Evolutionary conservation across 2,329 filamentous ascomycete species (phyloP).

Genomic region (Sarocladiaceae sp.): DNA sequence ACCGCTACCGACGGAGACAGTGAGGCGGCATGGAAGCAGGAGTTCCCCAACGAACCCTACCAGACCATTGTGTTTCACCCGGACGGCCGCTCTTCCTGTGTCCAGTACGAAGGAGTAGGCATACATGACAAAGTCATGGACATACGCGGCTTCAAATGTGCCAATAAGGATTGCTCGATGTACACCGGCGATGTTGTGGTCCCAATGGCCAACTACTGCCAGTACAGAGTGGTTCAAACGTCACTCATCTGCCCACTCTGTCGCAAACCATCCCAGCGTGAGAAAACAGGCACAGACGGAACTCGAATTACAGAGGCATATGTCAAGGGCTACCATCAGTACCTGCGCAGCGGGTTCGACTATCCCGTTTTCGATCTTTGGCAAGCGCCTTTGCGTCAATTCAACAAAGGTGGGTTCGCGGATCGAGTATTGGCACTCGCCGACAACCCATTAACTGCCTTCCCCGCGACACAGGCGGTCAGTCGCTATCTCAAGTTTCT

Average conservation of each 20-base stretch:
- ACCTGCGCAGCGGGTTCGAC: background rate
- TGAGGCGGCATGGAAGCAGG: background rate
- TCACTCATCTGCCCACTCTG: background rate
- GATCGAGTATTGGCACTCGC: background rate
- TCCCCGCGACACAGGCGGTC: background rate
- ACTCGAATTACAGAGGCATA: background rate
- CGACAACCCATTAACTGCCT: background rate
- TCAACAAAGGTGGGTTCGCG: background rate
- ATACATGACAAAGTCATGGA: background rate
- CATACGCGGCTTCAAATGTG: background rate
- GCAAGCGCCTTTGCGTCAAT: background rate
- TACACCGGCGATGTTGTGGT: background rate
- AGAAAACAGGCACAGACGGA: background rate
- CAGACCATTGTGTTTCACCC: background rate
- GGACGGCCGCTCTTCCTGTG: background rate
- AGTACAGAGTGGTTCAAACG: background rate
- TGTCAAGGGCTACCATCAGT: background rate
- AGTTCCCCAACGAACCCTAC: background rate
- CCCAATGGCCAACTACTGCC: background rate
- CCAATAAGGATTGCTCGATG: background rate
- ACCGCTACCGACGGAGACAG: background rate
- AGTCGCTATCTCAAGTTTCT: conserved; percentile 22
- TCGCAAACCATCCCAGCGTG: background rate
- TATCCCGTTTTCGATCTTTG: background rate
- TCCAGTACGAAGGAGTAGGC: background rate